phyloP scores from a whole-genome alignment of 176 grass and related monocot genomes.

The Triticum dicoccoides region DNA sequence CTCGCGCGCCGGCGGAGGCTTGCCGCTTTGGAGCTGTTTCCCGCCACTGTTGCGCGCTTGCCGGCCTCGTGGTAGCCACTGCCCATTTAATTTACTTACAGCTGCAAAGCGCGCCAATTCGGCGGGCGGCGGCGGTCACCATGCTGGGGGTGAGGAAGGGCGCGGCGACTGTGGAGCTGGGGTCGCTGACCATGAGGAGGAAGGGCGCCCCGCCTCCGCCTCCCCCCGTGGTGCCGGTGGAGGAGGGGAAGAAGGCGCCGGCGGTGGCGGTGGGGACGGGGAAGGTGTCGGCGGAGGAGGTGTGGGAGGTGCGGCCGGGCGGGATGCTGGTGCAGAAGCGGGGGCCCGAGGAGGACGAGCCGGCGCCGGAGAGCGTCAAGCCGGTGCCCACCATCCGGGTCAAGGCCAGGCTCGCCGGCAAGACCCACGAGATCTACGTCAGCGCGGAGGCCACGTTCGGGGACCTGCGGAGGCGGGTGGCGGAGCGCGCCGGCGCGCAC shows the following conservation, averaged over 20 bases:
- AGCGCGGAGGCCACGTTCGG: constrained; percentile 82
- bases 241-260: neutral
- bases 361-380: constrained; percentile 23
- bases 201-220: neutral
- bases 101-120: neutral
- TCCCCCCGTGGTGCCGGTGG: neutral
- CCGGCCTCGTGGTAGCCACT: neutral
- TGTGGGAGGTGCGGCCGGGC: constrained; percentile 90
- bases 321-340: constrained; percentile 98
- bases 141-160: constrained; percentile 49
- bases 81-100: constrained; percentile 22
- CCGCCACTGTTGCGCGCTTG: constrained; percentile 24
- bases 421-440: constrained; percentile 95
- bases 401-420: constrained; percentile 76
- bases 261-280: neutral
- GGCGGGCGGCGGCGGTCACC: neutral
- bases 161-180: constrained; percentile 31
- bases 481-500: constrained; percentile 64
- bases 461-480: constrained; percentile 80
- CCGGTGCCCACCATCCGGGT: constrained; percentile 81
- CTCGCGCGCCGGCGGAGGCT: neutral
- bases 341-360: constrained; percentile 41
- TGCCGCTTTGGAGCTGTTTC: neutral
- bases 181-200: constrained; percentile 37
- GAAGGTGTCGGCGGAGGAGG: constrained; percentile 56